Base-by-base conservation (phyloP, 2,329 filamentous ascomycete species). In the Aspergillus eucalypticola region DNA sequence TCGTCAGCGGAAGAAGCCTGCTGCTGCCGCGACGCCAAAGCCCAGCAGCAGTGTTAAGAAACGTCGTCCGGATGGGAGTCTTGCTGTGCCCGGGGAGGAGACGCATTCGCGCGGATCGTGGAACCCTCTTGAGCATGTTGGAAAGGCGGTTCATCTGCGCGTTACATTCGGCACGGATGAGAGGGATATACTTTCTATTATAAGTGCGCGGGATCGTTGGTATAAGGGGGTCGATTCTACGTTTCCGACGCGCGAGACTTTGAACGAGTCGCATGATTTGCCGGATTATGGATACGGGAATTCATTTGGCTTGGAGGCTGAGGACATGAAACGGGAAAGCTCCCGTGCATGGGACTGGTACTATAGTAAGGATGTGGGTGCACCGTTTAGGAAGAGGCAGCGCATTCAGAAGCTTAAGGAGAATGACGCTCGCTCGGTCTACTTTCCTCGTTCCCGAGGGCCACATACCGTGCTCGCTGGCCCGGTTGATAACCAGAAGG, bases 281-380 rank as follows among this genome's bases (percentile, higher is more conserved):
- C 64, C 61, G 56, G 66, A 66, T 69, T 80, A 68, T 71, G 76
- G 61, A 60, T 83, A 72, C 66, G 77, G 64, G 58, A 73, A 62
- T 50, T 80, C 77, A 11, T 79, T 79, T 66, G 82, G 79, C 17
- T 72, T 79, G 59, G 69, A 74, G 3, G 71, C 76, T 19, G 76
- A 76, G 41, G 72, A 76, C 25, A 62, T 79, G 41, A 69, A 76
- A 54, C 75, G 70, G 41, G 84, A 86, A 64, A 72, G 75, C n/a
- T 78, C 75, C 1, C 64, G 69, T 7, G 77, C 78, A 17, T 84
- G 82, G 80, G 75, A 79, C 50, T 87, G 85, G 85, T 87, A 84
- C 66, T 76, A 78, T 54, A 68, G 76, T 8, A 62, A 72, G 23
- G 73, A 74, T 21, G 76, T 80, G 25, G 75, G 75, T 44, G 68